A percentile compares a stretch with the other conserved stretches of the same genome.
Evolutionary conservation across 805 yeast species (phyloP).

Genomic region (Cyberlindnera euphorbiae): DNA sequence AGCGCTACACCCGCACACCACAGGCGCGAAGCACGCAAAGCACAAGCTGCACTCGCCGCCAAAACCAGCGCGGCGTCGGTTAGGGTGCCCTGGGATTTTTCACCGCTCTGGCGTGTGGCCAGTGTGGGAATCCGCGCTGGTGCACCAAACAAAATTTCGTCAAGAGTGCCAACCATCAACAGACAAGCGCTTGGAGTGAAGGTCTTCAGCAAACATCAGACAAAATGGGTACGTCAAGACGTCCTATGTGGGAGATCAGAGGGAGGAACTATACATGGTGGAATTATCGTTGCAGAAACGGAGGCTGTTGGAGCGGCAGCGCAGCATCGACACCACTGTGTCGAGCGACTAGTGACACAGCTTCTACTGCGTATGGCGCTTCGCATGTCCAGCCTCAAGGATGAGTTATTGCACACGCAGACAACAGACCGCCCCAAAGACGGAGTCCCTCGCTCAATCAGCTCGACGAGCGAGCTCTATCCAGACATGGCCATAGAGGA

Average conservation of each 20-base stretch:
- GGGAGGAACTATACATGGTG: background rate
- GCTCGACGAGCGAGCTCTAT: too few species aligned
- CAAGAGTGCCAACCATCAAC: constrained; percentile 13
- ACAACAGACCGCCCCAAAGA: too few species aligned
- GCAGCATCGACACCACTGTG: too few species aligned
- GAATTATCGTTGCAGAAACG: background rate
- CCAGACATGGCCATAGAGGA: too few species aligned
- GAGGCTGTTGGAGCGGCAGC: too few species aligned
- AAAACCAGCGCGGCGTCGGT: constrained; percentile 1
- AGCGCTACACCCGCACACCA: constrained; percentile 12
- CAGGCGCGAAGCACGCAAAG: too few species aligned
- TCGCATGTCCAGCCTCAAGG: too few species aligned
- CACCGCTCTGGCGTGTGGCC: background rate
- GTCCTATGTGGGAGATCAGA: background rate
- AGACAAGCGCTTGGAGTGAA: constrained; percentile 2
- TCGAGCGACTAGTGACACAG: too few species aligned
- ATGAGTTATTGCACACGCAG: too few species aligned
- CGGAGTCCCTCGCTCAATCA: too few species aligned
- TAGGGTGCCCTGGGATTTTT: constrained; percentile 11
- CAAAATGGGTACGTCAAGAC: constrained; percentile 14
- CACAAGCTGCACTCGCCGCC: too few species aligned
- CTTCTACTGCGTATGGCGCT: too few species aligned
- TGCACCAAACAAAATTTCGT: constrained; percentile 21
- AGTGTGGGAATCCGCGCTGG: constrained; percentile 3
- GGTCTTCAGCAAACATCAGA: constrained; percentile 12